Conservation (phyloP, 1,284 basidiomycete genomes). For the Ceratobasidium theobromae region DNA sequence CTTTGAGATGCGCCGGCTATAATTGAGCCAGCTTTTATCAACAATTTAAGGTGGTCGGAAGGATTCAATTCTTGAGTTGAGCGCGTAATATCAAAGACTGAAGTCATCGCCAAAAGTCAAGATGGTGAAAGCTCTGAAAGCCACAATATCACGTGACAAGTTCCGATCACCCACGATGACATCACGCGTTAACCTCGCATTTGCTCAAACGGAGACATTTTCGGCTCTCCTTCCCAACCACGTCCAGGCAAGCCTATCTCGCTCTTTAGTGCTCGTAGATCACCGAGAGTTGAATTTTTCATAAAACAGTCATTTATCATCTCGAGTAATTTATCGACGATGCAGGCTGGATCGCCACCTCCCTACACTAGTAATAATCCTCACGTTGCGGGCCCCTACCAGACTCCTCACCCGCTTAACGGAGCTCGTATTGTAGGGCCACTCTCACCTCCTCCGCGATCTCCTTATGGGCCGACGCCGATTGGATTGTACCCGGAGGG, state of each 20-base stretch:
- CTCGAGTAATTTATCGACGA: neutral
- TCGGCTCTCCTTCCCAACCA: neutral
- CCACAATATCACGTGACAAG: conserved; percentile 5
- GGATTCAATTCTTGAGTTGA: neutral
- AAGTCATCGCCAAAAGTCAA: neutral
- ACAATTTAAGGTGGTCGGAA: conserved; percentile 3
- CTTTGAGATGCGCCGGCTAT: neutral
- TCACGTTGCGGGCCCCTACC: neutral
- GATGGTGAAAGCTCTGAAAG: neutral
- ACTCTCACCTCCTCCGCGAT: neutral
- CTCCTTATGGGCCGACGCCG: conserved; percentile 20
- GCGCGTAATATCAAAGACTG: neutral
- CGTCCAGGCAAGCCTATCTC: neutral
- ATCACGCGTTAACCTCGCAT: conserved; percentile 9
- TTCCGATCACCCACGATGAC: conserved; percentile 16
- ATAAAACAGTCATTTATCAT: neutral
- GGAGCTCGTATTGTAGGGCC: conserved; percentile 9
- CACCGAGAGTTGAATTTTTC: neutral
- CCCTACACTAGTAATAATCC: neutral
- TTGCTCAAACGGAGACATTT: neutral
- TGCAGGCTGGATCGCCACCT: conserved; percentile 18
- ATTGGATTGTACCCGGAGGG: conserved; percentile 5
- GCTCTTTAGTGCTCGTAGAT: neutral
- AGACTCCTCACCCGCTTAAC: conserved; percentile 21
- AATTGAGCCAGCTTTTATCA: conserved; percentile 6